Percentiles rank a stretch among this genome's conserved stretches.
Evolutionary conservation across 768 basidiomycete genomes (phyloP).

Genomic region (Boletus sp.): DNA sequence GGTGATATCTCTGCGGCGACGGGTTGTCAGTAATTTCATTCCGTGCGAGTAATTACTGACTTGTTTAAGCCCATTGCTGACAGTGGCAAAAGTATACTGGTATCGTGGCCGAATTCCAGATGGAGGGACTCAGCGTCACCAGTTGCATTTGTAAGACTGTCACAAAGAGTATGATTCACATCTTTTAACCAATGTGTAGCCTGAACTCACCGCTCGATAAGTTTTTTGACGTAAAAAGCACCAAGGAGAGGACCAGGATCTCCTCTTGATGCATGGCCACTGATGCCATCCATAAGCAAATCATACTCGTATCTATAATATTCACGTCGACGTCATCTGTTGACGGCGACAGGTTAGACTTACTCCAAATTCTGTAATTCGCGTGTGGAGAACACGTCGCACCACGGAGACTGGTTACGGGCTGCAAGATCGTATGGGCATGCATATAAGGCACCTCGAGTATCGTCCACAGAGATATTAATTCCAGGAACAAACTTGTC

Average conservation of each 20-base stretch:
- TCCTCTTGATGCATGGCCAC: constrained; percentile 33
- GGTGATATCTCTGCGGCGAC: constrained; percentile 27
- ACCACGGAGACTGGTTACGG: constrained; percentile 39
- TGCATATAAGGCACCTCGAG: constrained; percentile 41
- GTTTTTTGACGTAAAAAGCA: constrained; percentile 37
- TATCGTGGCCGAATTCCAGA: constrained; percentile 44
- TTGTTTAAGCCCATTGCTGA: constrained; percentile 38
- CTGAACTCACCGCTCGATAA: constrained; percentile 36
- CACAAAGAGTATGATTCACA: neutral
- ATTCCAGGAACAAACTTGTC: constrained; percentile 33
- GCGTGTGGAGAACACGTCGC: constrained; percentile 31
- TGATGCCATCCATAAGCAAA: constrained; percentile 36
- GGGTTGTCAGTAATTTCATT: neutral
- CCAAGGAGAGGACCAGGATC: constrained; percentile 37
- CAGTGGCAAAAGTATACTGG: constrained; percentile 37
- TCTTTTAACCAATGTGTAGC: neutral
- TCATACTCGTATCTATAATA: constrained; percentile 37
- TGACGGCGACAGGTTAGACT: constrained; percentile 5
- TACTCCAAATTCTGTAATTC: constrained; percentile 39
- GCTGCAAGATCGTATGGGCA: constrained; percentile 42
- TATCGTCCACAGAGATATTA: constrained; percentile 32
- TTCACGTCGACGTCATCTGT: neutral
- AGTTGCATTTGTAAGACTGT: constrained; percentile 35
- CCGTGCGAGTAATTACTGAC: constrained; percentile 16
- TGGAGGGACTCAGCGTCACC: constrained; percentile 33